These are phyloP conservation scores for Tylopilus plumbeoviolaceoides DNA, from an alignment of 768 basidiomycete genomes.

Conservation along the genomic window DNA sequence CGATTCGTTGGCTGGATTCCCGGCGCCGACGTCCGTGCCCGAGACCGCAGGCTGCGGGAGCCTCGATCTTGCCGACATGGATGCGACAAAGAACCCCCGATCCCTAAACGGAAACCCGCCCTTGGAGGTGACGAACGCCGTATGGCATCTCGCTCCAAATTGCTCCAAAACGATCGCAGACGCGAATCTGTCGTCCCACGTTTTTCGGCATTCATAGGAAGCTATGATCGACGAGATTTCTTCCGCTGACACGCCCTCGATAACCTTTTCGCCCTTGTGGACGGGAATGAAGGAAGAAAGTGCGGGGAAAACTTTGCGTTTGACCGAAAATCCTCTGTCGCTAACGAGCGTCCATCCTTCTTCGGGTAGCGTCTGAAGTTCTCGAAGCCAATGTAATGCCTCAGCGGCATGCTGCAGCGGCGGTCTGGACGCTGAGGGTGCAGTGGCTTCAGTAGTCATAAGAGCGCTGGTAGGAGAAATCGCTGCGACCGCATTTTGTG, in stretches of 20 bases:
- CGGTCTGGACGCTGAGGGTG: constrained; percentile 52
- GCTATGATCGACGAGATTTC: constrained; percentile 76
- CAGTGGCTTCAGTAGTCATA: constrained; percentile 33
- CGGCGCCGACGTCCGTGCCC: constrained; percentile 38
- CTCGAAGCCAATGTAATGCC: constrained; percentile 75
- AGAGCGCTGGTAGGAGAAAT: constrained; percentile 53
- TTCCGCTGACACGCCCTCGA: constrained; percentile 91
- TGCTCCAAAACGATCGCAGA: constrained; percentile 66
- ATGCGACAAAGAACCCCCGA: constrained; percentile 79
- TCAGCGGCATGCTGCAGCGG: constrained; percentile 83
- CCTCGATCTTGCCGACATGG: constrained; percentile 61
- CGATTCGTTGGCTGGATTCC: constrained; percentile 16
- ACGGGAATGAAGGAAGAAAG: constrained; percentile 81
- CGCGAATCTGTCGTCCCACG: constrained; percentile 87
- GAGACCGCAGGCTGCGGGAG: constrained; percentile 34
- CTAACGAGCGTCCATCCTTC: constrained; percentile 74
- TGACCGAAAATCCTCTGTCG: constrained; percentile 72
- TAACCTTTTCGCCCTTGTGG: constrained; percentile 84
- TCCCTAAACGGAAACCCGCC: constrained; percentile 89
- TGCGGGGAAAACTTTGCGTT: constrained; percentile 70
- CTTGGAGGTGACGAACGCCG: constrained; percentile 68
- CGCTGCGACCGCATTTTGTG: constrained; percentile 74
- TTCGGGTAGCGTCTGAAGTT: constrained; percentile 55
- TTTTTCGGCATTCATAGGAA: constrained; percentile 65
- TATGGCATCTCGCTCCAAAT: constrained; percentile 71